Conservation (phyloP, 1,284 basidiomycete species). For the Ustilago crameri region DNA sequence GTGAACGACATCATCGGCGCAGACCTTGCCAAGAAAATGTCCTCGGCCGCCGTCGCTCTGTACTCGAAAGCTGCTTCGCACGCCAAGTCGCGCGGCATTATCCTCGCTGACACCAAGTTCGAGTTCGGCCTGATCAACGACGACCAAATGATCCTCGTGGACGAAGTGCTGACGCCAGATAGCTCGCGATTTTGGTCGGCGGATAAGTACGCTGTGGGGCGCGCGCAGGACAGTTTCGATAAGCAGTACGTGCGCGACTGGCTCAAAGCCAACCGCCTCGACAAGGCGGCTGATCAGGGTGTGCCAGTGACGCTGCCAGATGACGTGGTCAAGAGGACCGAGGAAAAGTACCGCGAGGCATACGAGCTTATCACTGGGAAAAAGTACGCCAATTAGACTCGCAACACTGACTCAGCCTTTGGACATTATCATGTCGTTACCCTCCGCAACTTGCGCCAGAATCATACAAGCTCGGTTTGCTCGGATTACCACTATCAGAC, state of each 20-base stretch:
- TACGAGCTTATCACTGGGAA: constrained; percentile 61
- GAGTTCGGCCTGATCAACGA: constrained; percentile 78
- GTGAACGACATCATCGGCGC: constrained; percentile 57
- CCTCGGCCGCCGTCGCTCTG: constrained; percentile 75
- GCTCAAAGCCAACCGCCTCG: constrained; percentile 68
- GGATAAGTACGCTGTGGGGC: constrained; percentile 78
- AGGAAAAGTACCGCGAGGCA: constrained; percentile 64
- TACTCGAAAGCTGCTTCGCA: constrained; percentile 83
- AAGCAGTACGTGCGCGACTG: constrained; percentile 97
- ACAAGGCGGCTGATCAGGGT: constrained; percentile 58
- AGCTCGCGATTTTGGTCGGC: constrained; percentile 96
- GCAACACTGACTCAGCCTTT: no score
- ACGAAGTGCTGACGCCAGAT: constrained; percentile 96
- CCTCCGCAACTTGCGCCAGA: no score
- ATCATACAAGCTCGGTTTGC: no score
- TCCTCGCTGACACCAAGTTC: constrained; percentile 94
- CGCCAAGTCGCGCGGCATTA: constrained; percentile 82
- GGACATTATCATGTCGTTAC: no score
- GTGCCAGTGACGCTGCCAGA: constrained; percentile 58
- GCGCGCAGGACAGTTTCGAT: constrained; percentile 88
- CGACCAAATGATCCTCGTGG: constrained; percentile 82
- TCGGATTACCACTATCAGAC: no score
- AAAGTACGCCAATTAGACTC: constrained; percentile 25
- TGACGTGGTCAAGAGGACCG: constrained; percentile 60
- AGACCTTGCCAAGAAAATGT: constrained; percentile 75